Evolutionary conservation across 441 rosid genomes (phyloP).

Genomic region (Bocquillonia castaneifolia): DNA sequence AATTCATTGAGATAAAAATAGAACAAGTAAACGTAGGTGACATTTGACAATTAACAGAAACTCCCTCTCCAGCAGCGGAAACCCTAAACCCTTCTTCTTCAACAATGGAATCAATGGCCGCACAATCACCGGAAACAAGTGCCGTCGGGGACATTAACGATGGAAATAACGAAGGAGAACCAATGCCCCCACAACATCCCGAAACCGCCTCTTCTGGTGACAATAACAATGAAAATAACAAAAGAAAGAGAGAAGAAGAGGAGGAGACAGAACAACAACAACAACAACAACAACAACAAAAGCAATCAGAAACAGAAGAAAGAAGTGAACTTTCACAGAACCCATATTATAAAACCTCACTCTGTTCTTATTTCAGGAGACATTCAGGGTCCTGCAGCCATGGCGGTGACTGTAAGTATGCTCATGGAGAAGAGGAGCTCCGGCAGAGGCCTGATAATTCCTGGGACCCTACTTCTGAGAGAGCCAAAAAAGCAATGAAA

Average conservation of each 20-base stretch:
- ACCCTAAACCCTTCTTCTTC: constrained; percentile 29
- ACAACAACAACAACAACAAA: neutral
- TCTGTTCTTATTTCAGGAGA: constrained; percentile 82
- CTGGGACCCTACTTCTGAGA: constrained; percentile 94
- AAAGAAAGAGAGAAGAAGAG: constrained; percentile 56
- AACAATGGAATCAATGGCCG: constrained; percentile 1
- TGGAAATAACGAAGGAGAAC: too few species aligned
- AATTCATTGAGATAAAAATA: too few species aligned
- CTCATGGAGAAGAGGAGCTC: constrained; percentile 90
- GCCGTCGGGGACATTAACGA: too few species aligned
- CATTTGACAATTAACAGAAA: too few species aligned
- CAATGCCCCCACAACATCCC: constrained; percentile 17
- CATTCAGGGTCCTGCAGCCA: constrained; percentile 59
- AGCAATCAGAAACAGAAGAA: constrained; percentile 9
- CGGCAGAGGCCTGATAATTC: constrained; percentile 66
- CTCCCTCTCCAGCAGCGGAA: constrained; percentile 27
- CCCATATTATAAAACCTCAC: constrained; percentile 66
- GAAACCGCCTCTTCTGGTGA: constrained; percentile 9
- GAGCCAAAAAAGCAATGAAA: constrained; percentile 54
- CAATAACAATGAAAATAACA: constrained; percentile 15
- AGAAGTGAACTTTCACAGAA: constrained; percentile 25
- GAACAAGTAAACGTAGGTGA: too few species aligned
- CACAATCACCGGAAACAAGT: neutral
- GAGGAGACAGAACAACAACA: constrained; percentile 4
- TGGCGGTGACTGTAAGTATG: constrained; percentile 67